Evolutionary conservation across 768 basidiomycete genomes (phyloP), one percentile per base, ranked within the genome.

Genomic region (Rhizopogon rudus): DNA sequence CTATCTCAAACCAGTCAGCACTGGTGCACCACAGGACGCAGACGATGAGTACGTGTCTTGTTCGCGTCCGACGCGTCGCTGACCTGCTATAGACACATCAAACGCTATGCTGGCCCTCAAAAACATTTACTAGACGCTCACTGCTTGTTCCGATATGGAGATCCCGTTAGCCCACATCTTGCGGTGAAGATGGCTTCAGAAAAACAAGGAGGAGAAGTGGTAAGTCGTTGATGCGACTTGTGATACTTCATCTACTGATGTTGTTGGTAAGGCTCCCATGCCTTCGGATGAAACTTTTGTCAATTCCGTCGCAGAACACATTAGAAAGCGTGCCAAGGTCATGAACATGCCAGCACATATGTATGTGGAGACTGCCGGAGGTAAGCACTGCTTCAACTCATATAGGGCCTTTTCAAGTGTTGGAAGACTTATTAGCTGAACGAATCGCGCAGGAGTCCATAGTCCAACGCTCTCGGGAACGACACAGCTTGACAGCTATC

Each of bases 311-410:
- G 77, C 85, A 3, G 71, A 73, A 39, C 80, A 88, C 60, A 81
- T 91, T n/a, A 75, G 77, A 35, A 57, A 69, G 25, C 81, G 81
- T 63, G 84, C 86, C 1, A 58, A 31, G 37, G 60, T 65, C 4
- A 49, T 62, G 20, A 60, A 54, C 3, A 62, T 62, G 9, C 63
- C 61, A 12, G 75, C 78, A 3, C 81, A 87, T 62, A 80, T 94
- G 77, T 98, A 88, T 63, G 73, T 98, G 44, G 96, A 98, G 71
- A 95, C 96, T 8, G 96, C 95, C 13, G 96, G 96, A 82, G 96
- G 95, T 93, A 70, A 77, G 83, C 61, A n/a, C 61, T 61, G 6
- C 13, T 10, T 25, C 35, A 9, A 52, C 56, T 51, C 52, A 48
- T 45, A 51, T 54, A 59, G 57, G 55, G 63, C 44, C 53, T 43